Conservation (phyloP, 176 grass and related monocot genomes). For the Ensete glaucum region DNA sequence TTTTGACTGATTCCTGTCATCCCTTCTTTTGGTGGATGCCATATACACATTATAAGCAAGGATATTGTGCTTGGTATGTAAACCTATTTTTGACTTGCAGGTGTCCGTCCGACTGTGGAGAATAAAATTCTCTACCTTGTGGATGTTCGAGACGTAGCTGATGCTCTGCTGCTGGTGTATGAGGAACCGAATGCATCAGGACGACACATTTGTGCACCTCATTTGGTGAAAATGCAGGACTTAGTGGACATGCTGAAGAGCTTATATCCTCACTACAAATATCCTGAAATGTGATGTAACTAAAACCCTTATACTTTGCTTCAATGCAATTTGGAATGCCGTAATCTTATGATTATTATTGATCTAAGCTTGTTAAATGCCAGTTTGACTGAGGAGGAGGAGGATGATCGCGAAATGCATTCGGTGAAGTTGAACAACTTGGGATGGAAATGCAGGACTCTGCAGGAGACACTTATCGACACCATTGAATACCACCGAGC, state of each 20-base stretch:
- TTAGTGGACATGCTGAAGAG: conserved; percentile 42
- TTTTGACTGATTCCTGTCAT: not conserved
- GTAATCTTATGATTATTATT: not conserved
- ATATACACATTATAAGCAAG: not conserved
- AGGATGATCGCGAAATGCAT: not conserved
- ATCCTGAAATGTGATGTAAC: conserved; percentile 21
- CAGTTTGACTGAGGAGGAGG: conserved; percentile 20
- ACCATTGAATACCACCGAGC: conserved; percentile 27
- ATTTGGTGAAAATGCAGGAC: conserved; percentile 17
- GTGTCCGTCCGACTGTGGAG: conserved; percentile 21
- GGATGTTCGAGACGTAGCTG: conserved; percentile 44
- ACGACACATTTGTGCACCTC: conserved; percentile 31
- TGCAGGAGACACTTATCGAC: conserved; percentile 35
- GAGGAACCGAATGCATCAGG: conserved; percentile 31
- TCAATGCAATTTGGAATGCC: not conserved
- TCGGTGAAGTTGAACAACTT: conserved; percentile 31
- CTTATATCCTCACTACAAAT: conserved; percentile 33
- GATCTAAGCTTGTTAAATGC: not conserved
- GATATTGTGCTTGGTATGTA: not conserved
- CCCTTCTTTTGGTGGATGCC: no score
- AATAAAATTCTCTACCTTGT: conserved; percentile 35
- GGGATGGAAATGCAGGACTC: conserved; percentile 35
- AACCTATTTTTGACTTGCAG: not conserved
- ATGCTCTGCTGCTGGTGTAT: conserved; percentile 37
- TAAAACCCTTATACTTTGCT: not conserved